Conservation (phyloP, 1,284 basidiomycete genomes). For the Cutaneotrichosporon sp. region DNA sequence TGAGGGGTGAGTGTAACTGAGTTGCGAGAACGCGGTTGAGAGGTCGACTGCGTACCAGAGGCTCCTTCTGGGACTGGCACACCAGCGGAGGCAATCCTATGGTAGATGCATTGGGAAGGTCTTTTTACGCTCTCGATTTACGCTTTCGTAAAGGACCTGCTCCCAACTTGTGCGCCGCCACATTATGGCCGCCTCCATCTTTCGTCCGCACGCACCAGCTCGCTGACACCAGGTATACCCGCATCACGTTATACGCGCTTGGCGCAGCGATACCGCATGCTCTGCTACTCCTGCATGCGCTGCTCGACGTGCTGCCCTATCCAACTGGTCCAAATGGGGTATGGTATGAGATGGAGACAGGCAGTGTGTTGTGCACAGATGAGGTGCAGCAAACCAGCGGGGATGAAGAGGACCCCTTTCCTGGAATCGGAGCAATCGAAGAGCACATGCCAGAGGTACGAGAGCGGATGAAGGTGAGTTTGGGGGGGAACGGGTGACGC, state of each 20-base stretch:
- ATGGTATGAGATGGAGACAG: slow-evolving; percentile 67
- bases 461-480: slow-evolving; percentile 8
- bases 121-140: too few relatives aligned
- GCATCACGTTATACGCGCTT: slow-evolving; percentile 71
- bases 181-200: slow-evolving; percentile 43
- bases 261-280: slow-evolving; percentile 82
- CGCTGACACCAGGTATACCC: slow-evolving; percentile 63
- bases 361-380: slow-evolving; percentile 70
- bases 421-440: slow-evolving; percentile 9
- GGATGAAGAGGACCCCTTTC: slow-evolving; percentile 6
- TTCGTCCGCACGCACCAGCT: slow-evolving; percentile 40
- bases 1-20: slow-evolving; percentile 63
- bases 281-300: slow-evolving; percentile 62
- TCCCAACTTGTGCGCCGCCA: too few relatives aligned
- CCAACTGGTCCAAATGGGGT: slow-evolving; percentile 53
- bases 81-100: too few relatives aligned
- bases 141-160: too few relatives aligned
- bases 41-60: slow-evolving; percentile 61
- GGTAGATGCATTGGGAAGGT: too few relatives aligned
- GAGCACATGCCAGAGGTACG: background rate
- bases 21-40: slow-evolving; percentile 67
- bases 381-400: slow-evolving; percentile 55
- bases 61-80: too few relatives aligned
- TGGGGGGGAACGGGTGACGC: background rate
- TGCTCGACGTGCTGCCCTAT: slow-evolving; percentile 70